Evolutionary conservation across 2,329 filamentous ascomycete genomes (phyloP), one percentile per base, ranked within the genome.

Genomic region (Graphium sp.): DNA sequence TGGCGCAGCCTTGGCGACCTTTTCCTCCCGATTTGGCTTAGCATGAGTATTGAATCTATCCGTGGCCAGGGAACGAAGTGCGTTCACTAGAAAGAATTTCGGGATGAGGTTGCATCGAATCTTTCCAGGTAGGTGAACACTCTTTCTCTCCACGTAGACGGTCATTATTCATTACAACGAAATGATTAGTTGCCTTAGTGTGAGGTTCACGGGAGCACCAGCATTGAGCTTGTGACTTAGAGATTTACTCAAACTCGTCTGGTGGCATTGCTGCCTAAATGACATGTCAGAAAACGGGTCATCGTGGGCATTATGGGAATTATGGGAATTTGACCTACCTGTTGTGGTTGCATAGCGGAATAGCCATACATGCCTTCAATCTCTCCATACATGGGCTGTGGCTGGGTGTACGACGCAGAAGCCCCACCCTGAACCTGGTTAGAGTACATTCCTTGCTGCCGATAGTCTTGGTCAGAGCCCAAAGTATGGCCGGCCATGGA

Each of bases 311-410:
- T 24, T 8, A n/a, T n/a, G n/a, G n/a, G n/a, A n/a, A n/a, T n/a
- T n/a, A n/a, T n/a, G n/a, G n/a, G n/a, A n/a, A n/a, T n/a, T n/a
- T n/a, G n/a, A n/a, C 67, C 49, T 62, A 85, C 81, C 60, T 84
- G 81, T 51, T 91, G 83, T 37, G 79, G 69, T 41, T 78, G 74
- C 66, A 93, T 81, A 36, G 73, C 58, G 10, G 75, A 66, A 48
- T 91, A 92, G 22, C 67, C 67, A 39, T 95, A 95, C 64, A 94
- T 93, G 37, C 71, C 73, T 36, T 82, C 74, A 52, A 85, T 75
- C 32, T 78, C 74, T 32, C 74, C 66, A 45, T 84, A 93, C 66
- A 94, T 91, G 33, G 76, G 70, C 40, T 80, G 76, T 25, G 78
- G 68, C 44, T 89, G 82, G 10, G 75, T 79, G 47, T 91, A 91